Evolutionary conservation across 768 basidiomycete genomes (phyloP).

Genomic region (Phylloporus sp.): DNA sequence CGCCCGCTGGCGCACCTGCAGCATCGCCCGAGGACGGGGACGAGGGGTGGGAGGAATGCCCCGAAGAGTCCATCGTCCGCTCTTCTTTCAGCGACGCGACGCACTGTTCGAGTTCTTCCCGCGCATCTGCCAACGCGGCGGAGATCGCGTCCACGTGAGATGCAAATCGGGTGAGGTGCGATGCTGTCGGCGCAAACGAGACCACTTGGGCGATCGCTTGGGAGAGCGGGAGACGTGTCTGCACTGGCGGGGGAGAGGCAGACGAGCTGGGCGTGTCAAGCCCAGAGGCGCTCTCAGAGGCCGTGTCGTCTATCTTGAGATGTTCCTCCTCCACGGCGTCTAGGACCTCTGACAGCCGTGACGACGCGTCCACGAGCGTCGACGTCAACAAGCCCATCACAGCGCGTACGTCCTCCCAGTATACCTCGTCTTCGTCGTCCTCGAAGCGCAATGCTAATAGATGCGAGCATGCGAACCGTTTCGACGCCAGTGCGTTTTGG

Average conservation of each 20-base stretch:
- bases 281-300: conserved; percentile 18
- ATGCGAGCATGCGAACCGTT: conserved; percentile 75
- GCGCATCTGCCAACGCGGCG: conserved; percentile 64
- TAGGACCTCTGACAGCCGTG: conserved; percentile 57
- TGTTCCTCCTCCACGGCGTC: conserved; percentile 53
- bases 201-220: conserved; percentile 11
- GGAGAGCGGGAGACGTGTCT: conserved; percentile 11
- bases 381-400: conserved; percentile 67
- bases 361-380: conserved; percentile 59
- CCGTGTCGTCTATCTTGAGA: conserved; percentile 45
- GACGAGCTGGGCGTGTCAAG: conserved; percentile 14
- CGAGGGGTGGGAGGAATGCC: conserved; percentile 20
- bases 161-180: conserved; percentile 62
- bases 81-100: conserved; percentile 51
- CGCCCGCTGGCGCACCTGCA: neutral
- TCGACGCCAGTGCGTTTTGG: conserved; percentile 63
- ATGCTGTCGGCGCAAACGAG: conserved; percentile 74
- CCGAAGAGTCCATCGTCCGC: conserved; percentile 7
- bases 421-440: conserved; percentile 67
- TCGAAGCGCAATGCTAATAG: conserved; percentile 73
- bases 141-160: conserved; percentile 69
- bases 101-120: conserved; percentile 60
- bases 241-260: conserved; percentile 15
- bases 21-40: conserved; percentile 13
- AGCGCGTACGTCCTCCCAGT: conserved; percentile 82